Evolutionary conservation across 306 rosid genomes (phyloP), one percentile per base, ranked within the genome.

Genomic region (Vigna mungo): DNA sequence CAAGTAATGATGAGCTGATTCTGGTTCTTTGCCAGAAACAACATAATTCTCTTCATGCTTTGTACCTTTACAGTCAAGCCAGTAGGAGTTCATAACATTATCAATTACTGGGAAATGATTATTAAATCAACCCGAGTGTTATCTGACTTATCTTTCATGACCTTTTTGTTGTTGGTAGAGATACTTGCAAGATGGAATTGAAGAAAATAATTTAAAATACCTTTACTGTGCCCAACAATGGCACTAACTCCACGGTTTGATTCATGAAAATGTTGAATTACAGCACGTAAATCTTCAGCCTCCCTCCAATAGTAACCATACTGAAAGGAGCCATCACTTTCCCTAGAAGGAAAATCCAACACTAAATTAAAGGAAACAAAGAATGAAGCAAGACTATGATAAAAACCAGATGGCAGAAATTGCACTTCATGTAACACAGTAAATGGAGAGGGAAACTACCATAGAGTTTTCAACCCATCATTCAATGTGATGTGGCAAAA

Each of bases 171-270:
- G 27, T 7, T 44, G 49, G 75, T 10, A 54, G 78, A 66, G 39
- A 37, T 30, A 70, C 76, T 66, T 30, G 41, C 53, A 25, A 54
- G 82, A 49, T 21, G 41, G 39, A 16, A 54, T 80, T 49, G 60
- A 16, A 64, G 51, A 55, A 58, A 85, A 83, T 52, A 78, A 67
- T 58, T 77, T 67, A 71, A 48, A 78, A 65, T 69, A 92, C 98
- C 98, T 94, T 92, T 89, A 75, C 98, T 92, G 20, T 91, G 97
- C 83, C 98, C 98, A 70, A 90, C 76, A 80, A 89, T 85, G 69
- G 84, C 89, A 68, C 84, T 85, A 32, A 92, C 84, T 46, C 30
- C 74, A 41, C 89, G 92, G 69, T 80, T 86, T 77, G 83, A 80
- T 64, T 80, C 82, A 16, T 36, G 67, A 77, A 90, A 89, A 78